phyloP scores from a whole-genome alignment of 352 stramenopile genomes.

The Phytophthora pistaciae region DNA sequence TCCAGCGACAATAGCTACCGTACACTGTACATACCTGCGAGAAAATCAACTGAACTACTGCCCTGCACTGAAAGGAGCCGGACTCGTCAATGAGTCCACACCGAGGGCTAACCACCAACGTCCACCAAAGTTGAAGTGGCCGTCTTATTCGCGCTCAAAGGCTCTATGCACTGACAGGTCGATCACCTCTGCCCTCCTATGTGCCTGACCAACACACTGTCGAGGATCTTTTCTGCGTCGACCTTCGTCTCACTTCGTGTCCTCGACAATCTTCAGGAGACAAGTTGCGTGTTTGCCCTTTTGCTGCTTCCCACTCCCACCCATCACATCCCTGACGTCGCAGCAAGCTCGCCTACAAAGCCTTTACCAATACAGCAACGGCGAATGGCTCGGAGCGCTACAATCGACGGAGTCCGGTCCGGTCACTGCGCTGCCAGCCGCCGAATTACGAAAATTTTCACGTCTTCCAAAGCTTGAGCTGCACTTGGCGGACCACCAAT shows the following conservation, averaged over 20 bases:
- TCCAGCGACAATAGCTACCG: slow-evolving; percentile 17
- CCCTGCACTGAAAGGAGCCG: slow-evolving; percentile 10
- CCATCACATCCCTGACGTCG: slow-evolving; percentile 34
- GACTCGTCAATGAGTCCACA: slow-evolving; percentile 22
- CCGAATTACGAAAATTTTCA: slow-evolving; percentile 76
- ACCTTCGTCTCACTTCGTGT: slow-evolving; percentile 27
- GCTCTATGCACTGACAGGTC: slow-evolving; percentile 38
- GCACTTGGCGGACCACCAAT: slow-evolving; percentile 20
- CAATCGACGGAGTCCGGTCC: slow-evolving; percentile 15
- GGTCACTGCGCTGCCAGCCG: slow-evolving; percentile 31
- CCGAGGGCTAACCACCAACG: background rate
- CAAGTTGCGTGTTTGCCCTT: slow-evolving; percentile 31
- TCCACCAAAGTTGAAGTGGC: slow-evolving; percentile 23
- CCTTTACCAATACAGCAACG: slow-evolving; percentile 29
- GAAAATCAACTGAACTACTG: slow-evolving; percentile 19
- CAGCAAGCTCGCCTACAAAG: slow-evolving; percentile 7
- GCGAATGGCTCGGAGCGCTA: slow-evolving; percentile 9
- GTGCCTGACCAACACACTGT: slow-evolving; percentile 15
- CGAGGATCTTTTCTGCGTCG: slow-evolving; percentile 29
- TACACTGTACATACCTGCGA: slow-evolving; percentile 15
- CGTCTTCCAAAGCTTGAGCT: slow-evolving; percentile 59
- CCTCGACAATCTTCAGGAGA: slow-evolving; percentile 19
- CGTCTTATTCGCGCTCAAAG: slow-evolving; percentile 24
- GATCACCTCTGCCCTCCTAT: slow-evolving; percentile 25
- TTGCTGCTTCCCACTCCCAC: slow-evolving; percentile 19